Conservation (phyloP, 495 filamentous ascomycete species). For the Xylaria grammica region DNA sequence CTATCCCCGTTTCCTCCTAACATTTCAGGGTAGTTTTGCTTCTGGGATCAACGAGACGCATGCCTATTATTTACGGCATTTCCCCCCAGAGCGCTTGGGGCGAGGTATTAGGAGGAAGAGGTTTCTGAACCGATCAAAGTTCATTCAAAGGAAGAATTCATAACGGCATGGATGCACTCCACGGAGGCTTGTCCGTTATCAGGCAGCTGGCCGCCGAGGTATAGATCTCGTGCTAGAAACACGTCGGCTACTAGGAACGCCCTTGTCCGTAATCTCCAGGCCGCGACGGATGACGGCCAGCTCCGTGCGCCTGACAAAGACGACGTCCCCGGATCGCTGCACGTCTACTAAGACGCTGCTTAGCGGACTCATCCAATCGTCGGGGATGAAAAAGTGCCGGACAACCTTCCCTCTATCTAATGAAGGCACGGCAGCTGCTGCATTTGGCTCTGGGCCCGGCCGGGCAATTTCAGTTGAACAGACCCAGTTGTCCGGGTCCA, state of each 20-base stretch:
- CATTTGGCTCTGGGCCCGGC: neutral
- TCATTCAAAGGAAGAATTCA: no score
- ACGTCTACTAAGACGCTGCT: conserved; percentile 12
- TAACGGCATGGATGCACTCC: no score
- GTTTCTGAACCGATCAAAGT: no score
- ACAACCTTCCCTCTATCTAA: neutral
- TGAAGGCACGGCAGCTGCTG: neutral
- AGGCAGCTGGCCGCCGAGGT: conserved; percentile 1
- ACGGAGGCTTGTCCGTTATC: no score
- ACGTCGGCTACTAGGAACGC: neutral
- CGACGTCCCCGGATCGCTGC: conserved; percentile 31
- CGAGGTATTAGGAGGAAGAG: no score
- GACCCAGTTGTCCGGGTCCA: conserved; percentile 6
- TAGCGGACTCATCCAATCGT: conserved; percentile 3
- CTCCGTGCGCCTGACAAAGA: conserved; percentile 33
- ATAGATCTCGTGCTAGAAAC: neutral
- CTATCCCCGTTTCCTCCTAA: no score
- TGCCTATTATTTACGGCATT: no score
- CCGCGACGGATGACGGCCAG: conserved; percentile 41
- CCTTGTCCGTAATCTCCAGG: conserved; percentile 28
- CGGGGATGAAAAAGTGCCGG: conserved; percentile 14
- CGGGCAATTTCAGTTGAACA: neutral
- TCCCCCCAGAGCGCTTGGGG: no score
- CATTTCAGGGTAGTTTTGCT: no score
- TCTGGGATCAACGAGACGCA: no score